phyloP scores from a whole-genome alignment of 768 basidiomycete genomes.

The Fibroporia radiculosa region DNA sequence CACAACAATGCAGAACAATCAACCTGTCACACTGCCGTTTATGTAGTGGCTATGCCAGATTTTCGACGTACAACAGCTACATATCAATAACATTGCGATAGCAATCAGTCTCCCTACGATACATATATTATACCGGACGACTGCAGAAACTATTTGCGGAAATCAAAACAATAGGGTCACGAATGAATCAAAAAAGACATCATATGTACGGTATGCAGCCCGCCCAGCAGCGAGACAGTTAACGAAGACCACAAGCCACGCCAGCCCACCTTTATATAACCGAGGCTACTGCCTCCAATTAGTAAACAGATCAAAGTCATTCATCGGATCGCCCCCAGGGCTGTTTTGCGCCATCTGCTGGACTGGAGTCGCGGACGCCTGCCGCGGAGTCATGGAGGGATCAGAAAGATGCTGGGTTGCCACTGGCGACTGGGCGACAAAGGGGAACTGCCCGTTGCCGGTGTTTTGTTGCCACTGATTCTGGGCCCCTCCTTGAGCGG shows the following conservation, averaged over 20 bases:
- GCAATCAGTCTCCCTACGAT: slow-evolving; percentile 9
- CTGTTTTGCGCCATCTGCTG: slow-evolving; percentile 33
- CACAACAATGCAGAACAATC: too few relatives aligned
- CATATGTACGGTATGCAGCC: slow-evolving; percentile 3
- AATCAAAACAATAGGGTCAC: neutral
- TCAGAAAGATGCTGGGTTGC: slow-evolving; percentile 12
- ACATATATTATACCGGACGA: slow-evolving; percentile 6
- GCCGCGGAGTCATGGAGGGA: slow-evolving; percentile 26
- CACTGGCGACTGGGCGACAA: slow-evolving; percentile 16
- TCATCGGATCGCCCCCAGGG: slow-evolving; percentile 34
- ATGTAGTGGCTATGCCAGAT: neutral
- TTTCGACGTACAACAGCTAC: slow-evolving; percentile 11
- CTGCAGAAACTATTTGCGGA: neutral
- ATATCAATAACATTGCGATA: slow-evolving; percentile 10
- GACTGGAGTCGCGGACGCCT: slow-evolving; percentile 43
- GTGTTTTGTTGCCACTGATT: slow-evolving; percentile 13
- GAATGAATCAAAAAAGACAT: neutral
- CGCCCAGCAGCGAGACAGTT: slow-evolving; percentile 11
- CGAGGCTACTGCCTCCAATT: slow-evolving; percentile 40
- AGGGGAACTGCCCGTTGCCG: slow-evolving; percentile 13
- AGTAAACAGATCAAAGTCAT: slow-evolving; percentile 45
- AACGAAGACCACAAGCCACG: slow-evolving; percentile 12
- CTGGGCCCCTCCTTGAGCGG: slow-evolving; percentile 8
- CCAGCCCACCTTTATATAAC: slow-evolving; percentile 15
- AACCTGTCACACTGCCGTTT: neutral